Conservation (phyloP, 768 basidiomycete genomes). For the Naganishia vishniacii region DNA sequence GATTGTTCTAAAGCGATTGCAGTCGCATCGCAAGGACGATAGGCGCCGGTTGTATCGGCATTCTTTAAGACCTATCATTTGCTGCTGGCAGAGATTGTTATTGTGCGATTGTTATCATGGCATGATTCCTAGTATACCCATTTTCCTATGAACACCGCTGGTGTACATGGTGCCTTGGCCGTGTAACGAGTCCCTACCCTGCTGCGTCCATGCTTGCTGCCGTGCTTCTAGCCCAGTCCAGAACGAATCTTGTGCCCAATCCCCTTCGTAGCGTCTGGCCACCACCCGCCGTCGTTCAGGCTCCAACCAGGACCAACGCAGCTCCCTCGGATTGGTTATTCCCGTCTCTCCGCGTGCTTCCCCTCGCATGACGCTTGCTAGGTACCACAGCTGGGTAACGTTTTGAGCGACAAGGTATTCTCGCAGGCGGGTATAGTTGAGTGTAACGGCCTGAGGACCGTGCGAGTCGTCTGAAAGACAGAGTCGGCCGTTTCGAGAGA, state of each 20-base stretch:
- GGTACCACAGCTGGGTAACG: constrained; percentile 54
- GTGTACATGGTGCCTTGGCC: too few relatives aligned
- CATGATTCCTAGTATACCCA: too few relatives aligned
- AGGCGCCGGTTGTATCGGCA: neutral
- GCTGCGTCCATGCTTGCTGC: neutral
- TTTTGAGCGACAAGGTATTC: constrained; percentile 62
- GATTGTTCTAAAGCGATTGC: constrained; percentile 3
- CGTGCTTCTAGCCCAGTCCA: constrained; percentile 26
- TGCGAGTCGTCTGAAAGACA: constrained; percentile 94
- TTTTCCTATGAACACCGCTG: neutral
- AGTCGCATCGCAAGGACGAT: neutral
- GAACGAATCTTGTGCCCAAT: constrained; percentile 37
- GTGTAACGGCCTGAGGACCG: constrained; percentile 76
- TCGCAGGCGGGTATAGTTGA: constrained; percentile 67
- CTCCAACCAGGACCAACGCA: constrained; percentile 16
- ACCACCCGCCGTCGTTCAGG: constrained; percentile 30
- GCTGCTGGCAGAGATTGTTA: too few relatives aligned
- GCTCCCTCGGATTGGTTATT: neutral
- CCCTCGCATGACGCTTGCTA: constrained; percentile 32
- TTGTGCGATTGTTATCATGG: too few relatives aligned
- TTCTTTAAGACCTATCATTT: too few relatives aligned
- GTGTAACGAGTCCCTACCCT: too few relatives aligned
- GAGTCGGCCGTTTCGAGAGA: constrained; percentile 65
- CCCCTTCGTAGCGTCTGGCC: constrained; percentile 27
- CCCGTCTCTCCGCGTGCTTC: neutral